Conservation (phyloP, 2,329 filamentous ascomycete genomes). For the Fusarium newnesense region DNA sequence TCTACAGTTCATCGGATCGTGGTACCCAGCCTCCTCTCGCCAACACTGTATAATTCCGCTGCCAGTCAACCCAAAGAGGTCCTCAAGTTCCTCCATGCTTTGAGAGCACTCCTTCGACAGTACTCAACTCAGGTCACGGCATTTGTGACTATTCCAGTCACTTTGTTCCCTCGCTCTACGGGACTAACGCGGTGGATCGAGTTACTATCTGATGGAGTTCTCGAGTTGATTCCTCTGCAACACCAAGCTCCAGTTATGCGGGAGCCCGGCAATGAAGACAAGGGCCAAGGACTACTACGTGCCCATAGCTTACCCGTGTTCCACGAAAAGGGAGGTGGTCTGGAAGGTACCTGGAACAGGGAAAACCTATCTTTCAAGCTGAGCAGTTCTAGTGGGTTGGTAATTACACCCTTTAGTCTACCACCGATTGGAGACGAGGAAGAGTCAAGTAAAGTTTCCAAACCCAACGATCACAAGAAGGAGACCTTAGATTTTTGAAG, state of each 20-base stretch:
- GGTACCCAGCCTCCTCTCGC: slow-evolving; percentile 86
- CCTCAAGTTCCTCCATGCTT: slow-evolving; percentile 81
- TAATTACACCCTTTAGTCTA: slow-evolving; percentile 88
- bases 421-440: slow-evolving; percentile 84
- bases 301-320: slow-evolving; percentile 85
- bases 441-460: slow-evolving; percentile 48
- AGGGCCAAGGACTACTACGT: slow-evolving; percentile 85
- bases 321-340: slow-evolving; percentile 87
- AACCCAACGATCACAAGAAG: slow-evolving; percentile 67
- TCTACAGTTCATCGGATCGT: slow-evolving; percentile 81
- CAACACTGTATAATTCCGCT: slow-evolving; percentile 80
- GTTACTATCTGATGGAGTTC: slow-evolving; percentile 82
- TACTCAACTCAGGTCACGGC: slow-evolving; percentile 73
- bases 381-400: slow-evolving; percentile 80
- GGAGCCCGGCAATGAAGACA: slow-evolving; percentile 69
- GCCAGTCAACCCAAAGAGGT: slow-evolving; percentile 77
- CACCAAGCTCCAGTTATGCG: slow-evolving; percentile 64
- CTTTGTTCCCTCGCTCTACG: slow-evolving; percentile 79
- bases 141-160: slow-evolving; percentile 80
- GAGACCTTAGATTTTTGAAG: slow-evolving; percentile 77
- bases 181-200: slow-evolving; percentile 90
- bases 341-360: slow-evolving; percentile 72
- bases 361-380: slow-evolving; percentile 93
- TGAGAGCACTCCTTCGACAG: slow-evolving; percentile 79
- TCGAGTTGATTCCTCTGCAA: slow-evolving; percentile 81